Evolutionary conservation across 2,329 filamentous ascomycete species (phyloP).

Genomic region (Ophiostoma tasmaniense): DNA sequence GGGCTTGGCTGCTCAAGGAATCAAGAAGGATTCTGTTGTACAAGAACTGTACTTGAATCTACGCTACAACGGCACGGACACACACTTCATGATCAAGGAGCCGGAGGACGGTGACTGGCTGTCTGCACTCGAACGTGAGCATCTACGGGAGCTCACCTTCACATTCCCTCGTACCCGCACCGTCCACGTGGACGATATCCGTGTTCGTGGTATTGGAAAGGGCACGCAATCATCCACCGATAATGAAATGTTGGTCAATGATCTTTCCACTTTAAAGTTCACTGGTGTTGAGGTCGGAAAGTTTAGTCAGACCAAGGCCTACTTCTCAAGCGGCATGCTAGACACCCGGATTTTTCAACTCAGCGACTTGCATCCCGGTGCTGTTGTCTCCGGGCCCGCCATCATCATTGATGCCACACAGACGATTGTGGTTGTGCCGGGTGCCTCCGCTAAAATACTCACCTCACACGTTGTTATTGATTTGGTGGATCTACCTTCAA

Average conservation of each 20-base stretch:
- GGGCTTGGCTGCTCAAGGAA: no score
- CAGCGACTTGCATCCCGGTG: slow-evolving; percentile 60
- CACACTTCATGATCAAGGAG: slow-evolving; percentile 70
- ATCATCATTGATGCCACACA: slow-evolving; percentile 82
- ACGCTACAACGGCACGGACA: slow-evolving; percentile 83
- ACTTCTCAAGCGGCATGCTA: slow-evolving; percentile 41
- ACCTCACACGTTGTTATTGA: slow-evolving; percentile 86
- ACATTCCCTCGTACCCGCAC: slow-evolving; percentile 50
- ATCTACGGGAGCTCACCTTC: slow-evolving; percentile 83
- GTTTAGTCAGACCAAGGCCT: neutral
- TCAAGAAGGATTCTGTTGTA: neutral
- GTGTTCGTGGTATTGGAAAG: slow-evolving; percentile 75
- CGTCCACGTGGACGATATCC: slow-evolving; percentile 66
- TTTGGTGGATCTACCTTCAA: slow-evolving; percentile 31
- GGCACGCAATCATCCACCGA: slow-evolving; percentile 62
- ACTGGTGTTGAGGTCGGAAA: neutral
- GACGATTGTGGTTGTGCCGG: slow-evolving; percentile 81
- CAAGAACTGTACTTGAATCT: slow-evolving; percentile 55
- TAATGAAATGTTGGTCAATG: neutral
- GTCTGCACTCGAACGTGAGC: slow-evolving; percentile 71
- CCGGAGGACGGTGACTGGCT: slow-evolving; percentile 73
- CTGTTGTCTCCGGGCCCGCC: slow-evolving; percentile 67
- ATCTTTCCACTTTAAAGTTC: neutral
- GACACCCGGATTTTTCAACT: slow-evolving; percentile 75
- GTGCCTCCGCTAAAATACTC: slow-evolving; percentile 66